Evolutionary conservation across 257 asterid species (phyloP).

Genomic region (Craterostigma plantagineum): DNA sequence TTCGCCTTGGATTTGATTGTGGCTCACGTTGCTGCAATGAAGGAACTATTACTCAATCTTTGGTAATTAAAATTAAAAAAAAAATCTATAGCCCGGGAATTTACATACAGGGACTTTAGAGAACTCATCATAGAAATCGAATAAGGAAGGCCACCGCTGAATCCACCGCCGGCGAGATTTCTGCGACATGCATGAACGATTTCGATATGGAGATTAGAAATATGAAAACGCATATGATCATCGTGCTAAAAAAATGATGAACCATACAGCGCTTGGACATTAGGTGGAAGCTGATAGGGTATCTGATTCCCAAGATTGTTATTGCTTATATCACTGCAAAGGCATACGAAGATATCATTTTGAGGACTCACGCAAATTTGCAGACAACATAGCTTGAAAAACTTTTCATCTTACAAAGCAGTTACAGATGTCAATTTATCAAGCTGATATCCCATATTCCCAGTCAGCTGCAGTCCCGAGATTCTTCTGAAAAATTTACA

Average conservation of each 20-base stretch:
- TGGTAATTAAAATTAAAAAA: background rate
- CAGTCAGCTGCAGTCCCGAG: constrained; percentile 7
- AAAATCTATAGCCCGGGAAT: constrained; percentile 1
- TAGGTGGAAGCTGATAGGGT: constrained; percentile 57
- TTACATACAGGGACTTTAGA: constrained; percentile 59
- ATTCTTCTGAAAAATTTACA: constrained; percentile 4
- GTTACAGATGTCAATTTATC: constrained; percentile 8
- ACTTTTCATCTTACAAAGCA: constrained; percentile 2
- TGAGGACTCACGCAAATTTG: constrained; percentile 1
- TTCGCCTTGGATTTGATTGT: constrained; percentile 34
- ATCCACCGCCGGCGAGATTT: constrained; percentile 54
- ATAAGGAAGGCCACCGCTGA: constrained; percentile 55
- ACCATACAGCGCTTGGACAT: constrained; percentile 28
- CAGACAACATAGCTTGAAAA: no score
- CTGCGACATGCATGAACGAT: constrained; percentile 22
- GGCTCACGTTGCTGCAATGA: constrained; percentile 35
- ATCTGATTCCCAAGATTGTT: constrained; percentile 37
- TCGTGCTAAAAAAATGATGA: background rate
- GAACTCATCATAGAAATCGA: constrained; percentile 54
- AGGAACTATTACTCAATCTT: no score
- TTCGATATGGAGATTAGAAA: constrained; percentile 3
- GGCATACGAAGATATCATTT: constrained; percentile 16
- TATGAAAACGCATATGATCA: background rate
- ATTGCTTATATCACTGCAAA: constrained; percentile 55
- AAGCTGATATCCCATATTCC: constrained; percentile 10